Evolutionary conservation across 345 rosid species (phyloP).

Genomic region (Melastoma malabathricum): DNA sequence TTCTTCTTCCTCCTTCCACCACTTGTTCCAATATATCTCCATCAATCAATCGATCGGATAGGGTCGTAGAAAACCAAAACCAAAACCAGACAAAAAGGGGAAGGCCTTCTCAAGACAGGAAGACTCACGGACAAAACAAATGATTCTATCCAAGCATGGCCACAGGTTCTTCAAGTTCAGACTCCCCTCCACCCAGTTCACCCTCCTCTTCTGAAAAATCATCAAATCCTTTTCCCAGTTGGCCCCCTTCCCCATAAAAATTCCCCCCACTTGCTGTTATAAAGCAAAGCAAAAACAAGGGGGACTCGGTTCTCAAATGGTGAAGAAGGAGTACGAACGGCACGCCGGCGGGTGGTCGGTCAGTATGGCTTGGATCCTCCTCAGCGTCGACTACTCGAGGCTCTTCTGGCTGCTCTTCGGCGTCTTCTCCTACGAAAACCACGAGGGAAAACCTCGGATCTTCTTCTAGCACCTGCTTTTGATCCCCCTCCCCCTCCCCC

Average conservation of each 20-base stretch:
- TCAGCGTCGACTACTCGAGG: constrained; percentile 55
- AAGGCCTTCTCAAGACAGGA: too few relatives aligned
- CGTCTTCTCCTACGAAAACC: constrained; percentile 75
- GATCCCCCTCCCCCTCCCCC: constrained; percentile 3
- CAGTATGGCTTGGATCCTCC: constrained; percentile 59
- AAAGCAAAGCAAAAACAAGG: neutral
- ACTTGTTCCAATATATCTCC: too few relatives aligned
- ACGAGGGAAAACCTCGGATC: constrained; percentile 82
- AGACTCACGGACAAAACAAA: constrained; percentile 17
- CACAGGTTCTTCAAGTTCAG: constrained; percentile 76
- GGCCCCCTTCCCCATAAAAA: neutral
- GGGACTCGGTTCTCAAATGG: constrained; percentile 25
- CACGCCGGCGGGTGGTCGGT: constrained; percentile 21
- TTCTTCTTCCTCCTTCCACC: neutral
- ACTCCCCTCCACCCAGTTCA: neutral
- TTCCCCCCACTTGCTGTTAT: neutral
- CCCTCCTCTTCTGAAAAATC: neutral
- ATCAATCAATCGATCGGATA: too few relatives aligned
- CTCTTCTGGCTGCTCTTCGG: constrained; percentile 67
- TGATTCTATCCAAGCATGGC: constrained; percentile 38
- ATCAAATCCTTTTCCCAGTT: neutral
- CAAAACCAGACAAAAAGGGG: too few relatives aligned
- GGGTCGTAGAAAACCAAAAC: too few relatives aligned
- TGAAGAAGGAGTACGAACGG: constrained; percentile 33
- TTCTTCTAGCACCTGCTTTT: constrained; percentile 30